phyloP scores from a whole-genome alignment of 805 yeast genomes.

The Saturnispora kantuleensis region DNA sequence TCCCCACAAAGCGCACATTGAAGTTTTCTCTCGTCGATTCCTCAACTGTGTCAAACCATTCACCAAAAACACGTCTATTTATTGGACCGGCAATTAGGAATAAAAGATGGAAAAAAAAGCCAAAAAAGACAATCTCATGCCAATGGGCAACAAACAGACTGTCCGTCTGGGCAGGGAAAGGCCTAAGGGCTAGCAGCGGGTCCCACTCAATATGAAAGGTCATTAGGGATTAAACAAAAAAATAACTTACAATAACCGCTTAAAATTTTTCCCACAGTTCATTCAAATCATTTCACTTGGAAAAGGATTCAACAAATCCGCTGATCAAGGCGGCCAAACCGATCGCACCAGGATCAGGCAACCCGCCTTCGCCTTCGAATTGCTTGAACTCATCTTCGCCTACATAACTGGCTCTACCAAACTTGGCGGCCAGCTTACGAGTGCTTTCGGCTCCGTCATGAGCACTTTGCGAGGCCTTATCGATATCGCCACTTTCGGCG shows the following conservation, averaged over 20 bases:
- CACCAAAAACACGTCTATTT: slow-evolving; percentile 40
- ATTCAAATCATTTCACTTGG: neutral
- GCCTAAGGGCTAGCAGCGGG: slow-evolving; percentile 34
- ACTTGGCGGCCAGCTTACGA: slow-evolving; percentile 64
- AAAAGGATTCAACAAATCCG: slow-evolving; percentile 19
- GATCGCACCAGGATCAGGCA: slow-evolving; percentile 94
- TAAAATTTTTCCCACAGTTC: neutral
- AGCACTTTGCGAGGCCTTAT: slow-evolving; percentile 60
- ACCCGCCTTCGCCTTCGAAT: slow-evolving; percentile 49
- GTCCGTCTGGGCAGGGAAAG: slow-evolving; percentile 37
- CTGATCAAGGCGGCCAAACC: slow-evolving; percentile 46
- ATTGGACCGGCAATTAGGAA: slow-evolving; percentile 44
- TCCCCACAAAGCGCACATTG: slow-evolving; percentile 84
- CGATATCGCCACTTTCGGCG: slow-evolving; percentile 38
- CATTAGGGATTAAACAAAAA: slow-evolving; percentile 10
- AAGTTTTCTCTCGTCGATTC: slow-evolving; percentile 54
- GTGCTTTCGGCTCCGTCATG: slow-evolving; percentile 69
- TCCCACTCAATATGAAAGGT: slow-evolving; percentile 26
- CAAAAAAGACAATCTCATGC: slow-evolving; percentile 63
- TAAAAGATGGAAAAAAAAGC: slow-evolving; percentile 48
- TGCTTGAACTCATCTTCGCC: slow-evolving; percentile 45
- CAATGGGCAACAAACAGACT: slow-evolving; percentile 43
- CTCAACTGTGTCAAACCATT: slow-evolving; percentile 33
- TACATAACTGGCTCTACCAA: slow-evolving; percentile 92
- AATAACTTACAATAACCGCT: too few relatives aligned